Evolutionary conservation across 306 rosid genomes (phyloP).

Genomic region (Cyclanthera cordifolia): DNA sequence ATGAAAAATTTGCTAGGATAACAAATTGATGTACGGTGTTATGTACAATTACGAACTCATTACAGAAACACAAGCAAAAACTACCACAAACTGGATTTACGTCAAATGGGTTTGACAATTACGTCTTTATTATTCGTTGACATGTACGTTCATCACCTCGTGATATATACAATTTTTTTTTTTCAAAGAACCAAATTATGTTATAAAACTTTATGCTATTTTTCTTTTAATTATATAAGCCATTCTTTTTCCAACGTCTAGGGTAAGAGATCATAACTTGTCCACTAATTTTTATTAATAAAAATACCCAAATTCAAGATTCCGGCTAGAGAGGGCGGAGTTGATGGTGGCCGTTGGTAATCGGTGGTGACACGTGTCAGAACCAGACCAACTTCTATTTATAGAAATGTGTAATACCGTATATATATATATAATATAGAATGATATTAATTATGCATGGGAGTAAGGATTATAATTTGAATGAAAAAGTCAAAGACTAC

Average conservation of each 20-base stretch:
- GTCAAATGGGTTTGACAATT: conserved; percentile 11
- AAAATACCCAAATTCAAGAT: background rate
- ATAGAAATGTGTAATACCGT: background rate
- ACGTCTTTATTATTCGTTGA: background rate
- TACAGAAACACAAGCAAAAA: background rate
- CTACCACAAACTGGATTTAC: background rate
- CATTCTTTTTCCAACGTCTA: background rate
- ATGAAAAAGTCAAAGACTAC: conserved; percentile 16
- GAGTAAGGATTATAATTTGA: background rate
- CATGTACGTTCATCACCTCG: background rate
- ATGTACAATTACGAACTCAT: background rate
- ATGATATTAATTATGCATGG: background rate
- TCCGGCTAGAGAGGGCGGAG: background rate
- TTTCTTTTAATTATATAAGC: background rate
- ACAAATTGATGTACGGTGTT: background rate
- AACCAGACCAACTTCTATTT: background rate
- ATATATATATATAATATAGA: no score
- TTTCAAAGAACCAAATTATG: background rate
- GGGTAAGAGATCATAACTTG: no score
- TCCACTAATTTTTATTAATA: background rate
- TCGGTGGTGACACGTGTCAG: background rate
- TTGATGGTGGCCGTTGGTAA: background rate
- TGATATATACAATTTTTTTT: background rate
- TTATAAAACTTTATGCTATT: background rate
- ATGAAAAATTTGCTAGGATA: background rate